Percentiles rank a stretch among this genome's conserved stretches.
Conservation (phyloP, 768 basidiomycete genomes). For the Daedaleopsis nitida region DNA sequence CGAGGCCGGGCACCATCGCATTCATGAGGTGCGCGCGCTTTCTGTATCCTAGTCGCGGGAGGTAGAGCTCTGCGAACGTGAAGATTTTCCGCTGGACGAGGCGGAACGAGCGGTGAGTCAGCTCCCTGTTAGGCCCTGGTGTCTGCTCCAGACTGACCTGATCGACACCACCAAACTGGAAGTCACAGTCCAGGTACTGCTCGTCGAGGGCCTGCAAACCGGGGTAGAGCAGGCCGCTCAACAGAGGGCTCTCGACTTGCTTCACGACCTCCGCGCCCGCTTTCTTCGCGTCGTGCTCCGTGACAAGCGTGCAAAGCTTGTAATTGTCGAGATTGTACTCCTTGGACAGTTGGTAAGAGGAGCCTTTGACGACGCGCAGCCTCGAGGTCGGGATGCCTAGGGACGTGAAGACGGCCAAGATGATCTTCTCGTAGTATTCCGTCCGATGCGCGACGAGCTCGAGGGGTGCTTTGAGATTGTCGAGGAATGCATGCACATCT, state of each 20-base stretch:
- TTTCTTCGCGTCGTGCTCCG: conserved; percentile 96
- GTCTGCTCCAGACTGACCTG: conserved; percentile 58
- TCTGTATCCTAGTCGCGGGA: conserved; percentile 88
- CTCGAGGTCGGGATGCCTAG: conserved; percentile 89
- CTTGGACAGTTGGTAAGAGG: conserved; percentile 86
- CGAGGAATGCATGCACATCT: conserved; percentile 97
- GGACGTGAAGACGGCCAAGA: conserved; percentile 81
- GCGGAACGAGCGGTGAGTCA: not conserved
- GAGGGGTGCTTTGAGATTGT: conserved; percentile 94
- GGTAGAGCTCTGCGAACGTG: conserved; percentile 94
- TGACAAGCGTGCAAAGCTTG: conserved; percentile 85
- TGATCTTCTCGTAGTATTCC: conserved; percentile 85
- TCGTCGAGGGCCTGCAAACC: conserved; percentile 97
- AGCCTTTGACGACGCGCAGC: conserved; percentile 84
- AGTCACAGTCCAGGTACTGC: conserved; percentile 92
- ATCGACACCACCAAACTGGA: conserved; percentile 98
- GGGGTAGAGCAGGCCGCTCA: conserved; percentile 94
- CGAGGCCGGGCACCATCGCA: conserved; percentile 92
- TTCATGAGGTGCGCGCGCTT: conserved; percentile 99
- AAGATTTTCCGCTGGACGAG: conserved; percentile 88
- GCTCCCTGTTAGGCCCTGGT: not conserved
- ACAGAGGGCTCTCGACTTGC: conserved; percentile 87
- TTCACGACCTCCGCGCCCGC: conserved; percentile 99
- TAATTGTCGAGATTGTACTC: conserved; percentile 97
- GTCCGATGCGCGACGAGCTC: conserved; percentile 88